Conservation (phyloP, 2,329 filamentous ascomycete genomes). For the Aspergillus arachidicola region DNA sequence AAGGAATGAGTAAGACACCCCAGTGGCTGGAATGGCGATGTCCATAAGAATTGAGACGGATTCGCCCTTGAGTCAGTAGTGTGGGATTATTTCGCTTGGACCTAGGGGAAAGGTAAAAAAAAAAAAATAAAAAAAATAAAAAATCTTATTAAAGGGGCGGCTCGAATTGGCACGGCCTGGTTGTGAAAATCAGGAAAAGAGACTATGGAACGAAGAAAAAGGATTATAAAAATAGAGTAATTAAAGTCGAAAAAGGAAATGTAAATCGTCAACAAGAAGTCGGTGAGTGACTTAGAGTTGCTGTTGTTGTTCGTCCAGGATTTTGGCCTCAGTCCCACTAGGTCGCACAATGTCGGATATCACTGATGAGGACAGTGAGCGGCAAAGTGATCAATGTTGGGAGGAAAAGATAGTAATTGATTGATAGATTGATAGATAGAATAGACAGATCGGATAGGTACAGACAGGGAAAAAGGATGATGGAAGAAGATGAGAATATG, state of each 20-base stretch:
- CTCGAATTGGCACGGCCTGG: not conserved
- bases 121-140: not conserved
- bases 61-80: slow-evolving; percentile 8
- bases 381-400: not conserved
- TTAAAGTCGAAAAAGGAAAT: slow-evolving; percentile 10
- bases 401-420: not conserved
- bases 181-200: slow-evolving; percentile 4
- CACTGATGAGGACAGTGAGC: slow-evolving; percentile 5
- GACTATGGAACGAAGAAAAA: slow-evolving; percentile 7
- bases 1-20: slow-evolving; percentile 39
- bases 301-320: slow-evolving; percentile 12
- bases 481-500: not conserved
- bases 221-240: slow-evolving; percentile 1
- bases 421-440: not conserved
- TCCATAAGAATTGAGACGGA: slow-evolving; percentile 40
- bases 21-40: slow-evolving; percentile 33
- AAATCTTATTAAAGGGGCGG: slow-evolving; percentile 2
- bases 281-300: slow-evolving; percentile 21
- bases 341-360: slow-evolving; percentile 11
- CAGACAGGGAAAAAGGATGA: not conserved
- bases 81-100: slow-evolving; percentile 8
- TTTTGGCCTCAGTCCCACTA: slow-evolving; percentile 15
- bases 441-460: not conserved
- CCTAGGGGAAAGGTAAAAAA: slow-evolving; percentile 6
- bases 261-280: slow-evolving; percentile 19